phyloP scores from a whole-genome alignment of 139 green algal genomes.

The Coelastrella sp. region DNA sequence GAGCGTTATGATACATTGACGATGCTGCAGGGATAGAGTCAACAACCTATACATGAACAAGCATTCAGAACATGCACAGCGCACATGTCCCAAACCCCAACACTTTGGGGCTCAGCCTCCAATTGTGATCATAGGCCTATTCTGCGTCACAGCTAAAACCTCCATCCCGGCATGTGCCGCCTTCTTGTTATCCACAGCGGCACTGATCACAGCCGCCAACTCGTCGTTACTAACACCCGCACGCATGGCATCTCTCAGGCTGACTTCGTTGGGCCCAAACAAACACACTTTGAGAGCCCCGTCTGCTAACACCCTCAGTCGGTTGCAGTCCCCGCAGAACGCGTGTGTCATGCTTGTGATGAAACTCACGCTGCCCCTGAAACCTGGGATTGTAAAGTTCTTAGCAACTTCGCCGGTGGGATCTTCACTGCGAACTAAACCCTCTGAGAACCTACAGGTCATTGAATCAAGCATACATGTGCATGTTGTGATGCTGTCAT shows the following conservation, averaged over 20 bases:
- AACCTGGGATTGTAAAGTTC: conserved; percentile 90
- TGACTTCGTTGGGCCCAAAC: conserved; percentile 95
- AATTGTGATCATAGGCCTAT: conserved; percentile 98
- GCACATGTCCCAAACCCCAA: too few relatives aligned
- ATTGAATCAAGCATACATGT: too few relatives aligned
- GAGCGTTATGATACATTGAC: too few relatives aligned
- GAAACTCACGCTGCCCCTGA: conserved; percentile 91
- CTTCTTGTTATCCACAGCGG: conserved; percentile 92
- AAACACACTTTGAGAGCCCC: conserved; percentile 98
- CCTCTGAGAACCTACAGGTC: conserved; percentile 43
- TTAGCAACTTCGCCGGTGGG: conserved; percentile 91
- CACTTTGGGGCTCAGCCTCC: conserved; percentile 88
- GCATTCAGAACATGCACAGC: too few relatives aligned
- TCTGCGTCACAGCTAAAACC: conserved; percentile 84
- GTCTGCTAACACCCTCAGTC: conserved; percentile 95
- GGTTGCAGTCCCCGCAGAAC: conserved; percentile 96
- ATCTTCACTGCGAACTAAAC: conserved; percentile 61
- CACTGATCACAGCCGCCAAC: conserved; percentile 85
- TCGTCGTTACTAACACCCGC: conserved; percentile 87
- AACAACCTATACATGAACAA: too few relatives aligned
- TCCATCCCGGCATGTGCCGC: conserved; percentile 95
- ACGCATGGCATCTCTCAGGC: conserved; percentile 92
- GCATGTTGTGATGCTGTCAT: too few relatives aligned
- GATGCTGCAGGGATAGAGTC: too few relatives aligned
- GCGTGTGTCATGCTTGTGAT: conserved; percentile 97